Base-by-base conservation (phyloP, 179 eudicot genomes). In the Sideroxylon spinosum region DNA sequence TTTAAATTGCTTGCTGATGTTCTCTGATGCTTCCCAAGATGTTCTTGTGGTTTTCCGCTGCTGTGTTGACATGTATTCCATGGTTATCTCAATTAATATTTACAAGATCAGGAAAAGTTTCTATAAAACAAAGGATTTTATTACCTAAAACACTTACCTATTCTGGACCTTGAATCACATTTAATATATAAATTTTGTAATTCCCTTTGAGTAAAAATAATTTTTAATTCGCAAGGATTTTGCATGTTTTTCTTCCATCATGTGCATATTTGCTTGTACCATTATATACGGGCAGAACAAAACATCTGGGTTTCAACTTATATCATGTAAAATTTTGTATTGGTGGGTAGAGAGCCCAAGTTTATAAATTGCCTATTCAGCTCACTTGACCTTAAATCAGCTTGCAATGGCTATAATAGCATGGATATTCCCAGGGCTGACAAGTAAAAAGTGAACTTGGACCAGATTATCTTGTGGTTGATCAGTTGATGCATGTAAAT, bases 41-140 rank as follows among this genome's bases (percentile, higher is more conserved):
- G 57, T 28, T 23, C 37, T 49, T 69, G n/a, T 70, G 59, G 59
- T 50, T 70, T 23, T 70, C 74, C 20, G n/a, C 23, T 59, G 23
- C 9, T 59, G 7, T 59, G 23, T n/a, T 19, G 63, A 59, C 23
- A 59, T 0, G 63, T 59, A 8, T 59, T 16, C n/a, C 10, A 52
- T 8, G 19, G 17, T 59, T 6, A 19, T 16, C 63, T 59, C 23
- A 19, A 59, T 59, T 6, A 59, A 59, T 59, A 59, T 19, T 59
- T 59, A 23, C 23, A 19, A n/a, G 25, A 59, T 19, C 63, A 59
- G 7, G n/a, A 59, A 12, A 2, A 6, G 6, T 59, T 32, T 19
- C n/a, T 9, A 20, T 6, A 59, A 20, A 59, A 19, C 63, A 20
- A 32, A 59, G 23, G 63, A 59, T 12, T 59, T 59, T 59, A 59